A percentile compares a stretch with the other conserved stretches of the same genome.
Evolutionary conservation across 2,329 filamentous ascomycete genomes (phyloP).

Genomic region (Tothia fuscella): DNA sequence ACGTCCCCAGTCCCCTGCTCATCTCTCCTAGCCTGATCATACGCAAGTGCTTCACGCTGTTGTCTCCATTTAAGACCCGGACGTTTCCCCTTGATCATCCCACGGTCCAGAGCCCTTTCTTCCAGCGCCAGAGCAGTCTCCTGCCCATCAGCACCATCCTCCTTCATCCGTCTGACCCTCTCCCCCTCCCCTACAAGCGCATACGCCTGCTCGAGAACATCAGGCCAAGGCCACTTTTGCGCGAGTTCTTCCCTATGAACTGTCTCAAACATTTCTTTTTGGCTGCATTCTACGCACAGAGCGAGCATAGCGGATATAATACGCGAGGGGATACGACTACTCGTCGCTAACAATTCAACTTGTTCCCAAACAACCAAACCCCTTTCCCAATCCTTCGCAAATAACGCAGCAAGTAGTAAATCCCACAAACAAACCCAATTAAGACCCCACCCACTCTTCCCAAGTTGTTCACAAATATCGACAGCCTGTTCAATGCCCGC

Average conservation of each 20-base stretch:
- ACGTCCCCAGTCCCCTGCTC: no score
- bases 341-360: neutral
- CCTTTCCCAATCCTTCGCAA: conserved; percentile 5
- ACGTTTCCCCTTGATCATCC: no score
- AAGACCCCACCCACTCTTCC: conserved; percentile 5
- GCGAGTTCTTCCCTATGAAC: neutral
- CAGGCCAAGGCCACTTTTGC: no score
- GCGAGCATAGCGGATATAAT: conserved; percentile 6
- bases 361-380: conserved; percentile 7
- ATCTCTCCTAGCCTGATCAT: no score
- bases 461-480: conserved; percentile 6
- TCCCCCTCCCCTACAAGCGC: no score
- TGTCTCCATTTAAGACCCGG: no score
- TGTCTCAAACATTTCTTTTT: neutral
- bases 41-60: no score
- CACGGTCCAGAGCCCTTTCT: no score
- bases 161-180: no score
- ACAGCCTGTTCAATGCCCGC: conserved; percentile 4
- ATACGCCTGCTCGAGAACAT: no score
- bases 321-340: neutral
- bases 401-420: neutral
- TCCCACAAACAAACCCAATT: neutral
- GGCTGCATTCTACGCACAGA: conserved; percentile 4
- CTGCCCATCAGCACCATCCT: no score
- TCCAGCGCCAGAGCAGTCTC: no score